These are phyloP conservation scores for Microthlaspi erraticum DNA, from an alignment of 345 rosid species.

Conservation along the genomic window DNA sequence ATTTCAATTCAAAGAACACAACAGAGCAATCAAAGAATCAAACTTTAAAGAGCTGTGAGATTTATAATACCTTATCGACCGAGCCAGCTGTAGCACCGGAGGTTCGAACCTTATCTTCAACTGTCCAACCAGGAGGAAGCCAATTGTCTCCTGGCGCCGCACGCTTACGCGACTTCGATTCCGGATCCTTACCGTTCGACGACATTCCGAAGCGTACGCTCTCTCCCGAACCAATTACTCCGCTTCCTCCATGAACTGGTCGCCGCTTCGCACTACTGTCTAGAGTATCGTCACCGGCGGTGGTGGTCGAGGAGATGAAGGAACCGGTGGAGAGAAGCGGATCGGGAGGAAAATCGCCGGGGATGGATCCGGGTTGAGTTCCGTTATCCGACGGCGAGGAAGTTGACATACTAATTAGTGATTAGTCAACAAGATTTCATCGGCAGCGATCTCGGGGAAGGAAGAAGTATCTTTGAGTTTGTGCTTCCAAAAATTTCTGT, in stretches of 20 bases:
- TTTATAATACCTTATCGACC: constrained; percentile 62
- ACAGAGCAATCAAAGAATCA: constrained; percentile 13
- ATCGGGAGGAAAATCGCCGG: constrained; percentile 45
- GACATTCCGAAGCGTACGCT: neutral
- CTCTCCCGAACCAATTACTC: constrained; percentile 7
- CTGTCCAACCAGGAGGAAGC: constrained; percentile 78
- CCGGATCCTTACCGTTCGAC: constrained; percentile 33
- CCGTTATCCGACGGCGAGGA: constrained; percentile 1
- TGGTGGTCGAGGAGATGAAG: constrained; percentile 45
- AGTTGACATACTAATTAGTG: constrained; percentile 31
- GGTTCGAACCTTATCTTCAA: constrained; percentile 72
- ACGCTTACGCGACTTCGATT: constrained; percentile 41
- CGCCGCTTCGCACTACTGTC: constrained; percentile 6
- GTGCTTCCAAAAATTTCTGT: neutral
- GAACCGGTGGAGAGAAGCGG: constrained; percentile 55
- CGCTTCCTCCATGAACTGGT: constrained; percentile 6
- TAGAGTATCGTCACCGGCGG: constrained; percentile 39
- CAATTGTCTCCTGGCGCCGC: constrained; percentile 44
- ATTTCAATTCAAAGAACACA: neutral
- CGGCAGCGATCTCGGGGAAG: constrained; percentile 25
- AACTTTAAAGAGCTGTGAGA: neutral
- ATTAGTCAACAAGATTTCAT: constrained; percentile 9
- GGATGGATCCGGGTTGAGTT: constrained; percentile 25
- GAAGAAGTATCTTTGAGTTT: neutral
- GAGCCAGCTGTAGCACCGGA: constrained; percentile 82